A percentile compares a stretch with the other conserved stretches of the same genome.
Evolutionary conservation across 1,284 basidiomycete genomes (phyloP).

Genomic region (Schizophyllum commune): DNA sequence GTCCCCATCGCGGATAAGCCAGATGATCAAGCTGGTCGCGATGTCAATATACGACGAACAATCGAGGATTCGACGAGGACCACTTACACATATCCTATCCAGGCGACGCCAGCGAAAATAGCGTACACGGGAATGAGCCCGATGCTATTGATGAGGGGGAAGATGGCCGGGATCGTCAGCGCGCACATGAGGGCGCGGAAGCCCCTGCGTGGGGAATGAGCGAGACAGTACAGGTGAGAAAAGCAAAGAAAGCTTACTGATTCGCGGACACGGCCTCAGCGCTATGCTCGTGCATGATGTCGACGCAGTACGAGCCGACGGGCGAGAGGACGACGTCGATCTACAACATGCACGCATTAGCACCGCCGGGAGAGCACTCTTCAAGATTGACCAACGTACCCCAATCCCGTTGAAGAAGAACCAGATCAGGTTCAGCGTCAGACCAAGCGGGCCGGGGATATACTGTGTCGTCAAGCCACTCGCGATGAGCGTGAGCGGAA

Average conservation of each 20-base stretch:
- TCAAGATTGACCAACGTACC: conserved; percentile 14
- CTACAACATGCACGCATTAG: conserved; percentile 11
- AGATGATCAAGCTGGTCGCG: not conserved
- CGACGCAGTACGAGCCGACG: conserved; percentile 17
- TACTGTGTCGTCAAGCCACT: conserved; percentile 16
- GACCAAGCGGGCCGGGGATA: conserved; percentile 15
- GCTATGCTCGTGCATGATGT: conserved; percentile 25
- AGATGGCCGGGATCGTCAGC: conserved; percentile 10
- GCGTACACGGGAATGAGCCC: conserved; percentile 8
- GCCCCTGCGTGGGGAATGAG: conserved; percentile 2
- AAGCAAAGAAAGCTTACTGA: conserved; percentile 11
- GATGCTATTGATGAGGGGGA: conserved; percentile 15
- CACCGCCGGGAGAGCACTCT: conserved; percentile 13
- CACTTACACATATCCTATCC: conserved; percentile 7
- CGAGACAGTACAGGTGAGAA: not conserved
- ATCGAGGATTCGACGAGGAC: not conserved
- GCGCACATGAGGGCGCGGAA: conserved; percentile 15
- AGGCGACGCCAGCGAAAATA: conserved; percentile 6
- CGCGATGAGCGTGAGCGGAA: conserved; percentile 24
- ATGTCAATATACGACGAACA: not conserved
- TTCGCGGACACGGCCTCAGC: conserved; percentile 27
- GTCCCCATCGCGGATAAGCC: not conserved
- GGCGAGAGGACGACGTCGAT: conserved; percentile 17
- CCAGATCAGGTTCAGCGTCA: conserved; percentile 17
- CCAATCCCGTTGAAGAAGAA: conserved; percentile 22